A percentile compares a stretch with the other conserved stretches of the same genome.
These are phyloP conservation scores for Colletotrichum graminicola DNA, from an alignment of 2,329 filamentous ascomycete genomes.

Conservation along the genomic window DNA sequence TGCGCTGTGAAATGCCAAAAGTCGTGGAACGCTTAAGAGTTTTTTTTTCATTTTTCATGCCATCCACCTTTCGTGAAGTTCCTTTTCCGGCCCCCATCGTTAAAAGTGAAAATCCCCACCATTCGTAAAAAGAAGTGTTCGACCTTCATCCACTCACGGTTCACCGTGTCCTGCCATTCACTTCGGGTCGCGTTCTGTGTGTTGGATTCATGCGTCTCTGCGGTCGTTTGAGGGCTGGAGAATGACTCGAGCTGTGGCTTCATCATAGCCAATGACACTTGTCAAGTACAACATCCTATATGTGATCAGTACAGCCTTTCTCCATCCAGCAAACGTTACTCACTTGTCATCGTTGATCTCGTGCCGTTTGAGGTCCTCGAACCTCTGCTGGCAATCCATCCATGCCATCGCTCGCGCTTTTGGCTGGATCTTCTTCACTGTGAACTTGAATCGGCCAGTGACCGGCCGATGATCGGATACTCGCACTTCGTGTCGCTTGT, in stretches of 20 bases:
- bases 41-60: slow-evolving; percentile 16
- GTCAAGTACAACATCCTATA: slow-evolving; percentile 41
- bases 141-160: slow-evolving; percentile 6
- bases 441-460: slow-evolving; percentile 84
- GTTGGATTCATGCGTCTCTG: slow-evolving; percentile 17
- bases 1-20: slow-evolving; percentile 40
- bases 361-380: slow-evolving; percentile 77
- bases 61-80: slow-evolving; percentile 32
- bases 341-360: slow-evolving; percentile 83
- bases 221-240: slow-evolving; percentile 34
- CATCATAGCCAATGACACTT: slow-evolving; percentile 42
- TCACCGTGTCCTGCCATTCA: slow-evolving; percentile 19
- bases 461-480: slow-evolving; percentile 96
- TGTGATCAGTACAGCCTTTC: background rate
- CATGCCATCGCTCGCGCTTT: slow-evolving; percentile 74
- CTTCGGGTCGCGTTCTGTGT: slow-evolving; percentile 4
- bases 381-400: slow-evolving; percentile 80
- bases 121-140: slow-evolving; percentile 19
- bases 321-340: slow-evolving; percentile 53
- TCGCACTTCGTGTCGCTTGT: slow-evolving; percentile 87
- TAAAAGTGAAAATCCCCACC: slow-evolving; percentile 6
- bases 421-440: slow-evolving; percentile 84
- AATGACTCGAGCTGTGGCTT: slow-evolving; percentile 39
- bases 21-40: slow-evolving; percentile 37
- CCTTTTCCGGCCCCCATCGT: slow-evolving; percentile 29